Evolutionary conservation across 2,329 filamentous ascomycete species (phyloP).

Genomic region (Cercospora sp.): DNA sequence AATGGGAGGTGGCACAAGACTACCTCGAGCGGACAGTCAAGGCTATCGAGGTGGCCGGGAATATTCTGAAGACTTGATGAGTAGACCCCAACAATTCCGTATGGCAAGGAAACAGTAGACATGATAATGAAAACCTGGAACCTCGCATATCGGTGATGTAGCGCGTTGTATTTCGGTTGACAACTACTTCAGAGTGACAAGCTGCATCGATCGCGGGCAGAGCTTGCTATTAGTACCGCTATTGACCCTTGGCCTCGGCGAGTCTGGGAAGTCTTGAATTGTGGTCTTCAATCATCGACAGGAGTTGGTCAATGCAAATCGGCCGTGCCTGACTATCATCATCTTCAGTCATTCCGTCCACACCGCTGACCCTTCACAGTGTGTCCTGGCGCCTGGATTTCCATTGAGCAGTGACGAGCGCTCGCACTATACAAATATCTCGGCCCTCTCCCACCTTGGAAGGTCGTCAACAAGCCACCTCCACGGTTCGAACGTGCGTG

Average conservation of each 20-base stretch:
- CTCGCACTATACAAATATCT: background rate
- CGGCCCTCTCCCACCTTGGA: background rate
- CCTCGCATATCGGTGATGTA: background rate
- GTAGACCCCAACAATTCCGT: background rate
- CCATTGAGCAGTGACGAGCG: background rate
- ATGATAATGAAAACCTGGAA: background rate
- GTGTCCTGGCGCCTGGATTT: background rate
- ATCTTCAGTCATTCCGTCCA: background rate
- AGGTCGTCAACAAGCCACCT: background rate
- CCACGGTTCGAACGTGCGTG: background rate
- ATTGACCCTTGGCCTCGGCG: background rate
- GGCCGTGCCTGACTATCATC: background rate
- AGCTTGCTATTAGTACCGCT: background rate
- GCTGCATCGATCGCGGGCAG: background rate
- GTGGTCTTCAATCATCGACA: background rate
- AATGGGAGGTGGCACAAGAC: slow-evolving; percentile 1
- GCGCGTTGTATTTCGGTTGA: background rate
- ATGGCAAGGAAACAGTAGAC: background rate
- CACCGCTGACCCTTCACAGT: background rate
- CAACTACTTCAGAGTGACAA: background rate
- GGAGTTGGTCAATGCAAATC: background rate
- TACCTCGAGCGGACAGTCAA: background rate
- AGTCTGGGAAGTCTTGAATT: background rate
- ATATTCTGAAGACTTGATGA: slow-evolving; percentile 24
- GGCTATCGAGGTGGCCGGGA: slow-evolving; percentile 25